These are phyloP conservation scores for Monilinia vaccinii-corymbosi DNA, from an alignment of 2,329 filamentous ascomycete genomes.

Conservation along the genomic window DNA sequence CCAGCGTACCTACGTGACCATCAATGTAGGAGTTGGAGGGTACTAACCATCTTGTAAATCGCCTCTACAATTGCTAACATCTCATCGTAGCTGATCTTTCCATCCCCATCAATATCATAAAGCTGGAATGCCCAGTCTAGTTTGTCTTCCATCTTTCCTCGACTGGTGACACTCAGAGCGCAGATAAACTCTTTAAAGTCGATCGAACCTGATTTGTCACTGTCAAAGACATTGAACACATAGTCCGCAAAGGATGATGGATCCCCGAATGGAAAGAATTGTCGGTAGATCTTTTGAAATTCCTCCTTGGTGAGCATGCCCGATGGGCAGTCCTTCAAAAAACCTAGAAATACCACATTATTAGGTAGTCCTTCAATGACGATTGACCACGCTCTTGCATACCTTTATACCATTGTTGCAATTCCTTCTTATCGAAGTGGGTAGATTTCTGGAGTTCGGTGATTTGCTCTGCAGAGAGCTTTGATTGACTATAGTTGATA, in stretches of 20 bases:
- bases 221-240: constrained; percentile 98
- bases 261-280: constrained; percentile 98
- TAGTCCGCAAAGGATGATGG: constrained; percentile 97
- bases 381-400: constrained; percentile 27
- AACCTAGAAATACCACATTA: constrained; percentile 48
- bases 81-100: constrained; percentile 98
- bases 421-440: constrained; percentile 98
- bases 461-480: constrained; percentile 94
- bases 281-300: constrained; percentile 99
- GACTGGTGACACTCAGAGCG: constrained; percentile 89
- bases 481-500: constrained; percentile 67
- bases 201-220: constrained; percentile 93
- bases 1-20: not conserved
- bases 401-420: constrained; percentile 99
- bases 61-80: constrained; percentile 98
- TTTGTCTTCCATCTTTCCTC: constrained; percentile 99
- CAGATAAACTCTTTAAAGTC: constrained; percentile 99
- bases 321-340: constrained; percentile 95
- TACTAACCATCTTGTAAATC: constrained; percentile 95
- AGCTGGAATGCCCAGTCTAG: constrained; percentile 98
- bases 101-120: constrained; percentile 98
- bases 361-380: constrained; percentile 12
- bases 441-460: constrained; percentile 92
- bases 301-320: constrained; percentile 97
- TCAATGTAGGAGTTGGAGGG: not conserved